phyloP scores from a whole-genome alignment of 2,329 filamentous ascomycete species.

The Coniochaeta hoffmannii region DNA sequence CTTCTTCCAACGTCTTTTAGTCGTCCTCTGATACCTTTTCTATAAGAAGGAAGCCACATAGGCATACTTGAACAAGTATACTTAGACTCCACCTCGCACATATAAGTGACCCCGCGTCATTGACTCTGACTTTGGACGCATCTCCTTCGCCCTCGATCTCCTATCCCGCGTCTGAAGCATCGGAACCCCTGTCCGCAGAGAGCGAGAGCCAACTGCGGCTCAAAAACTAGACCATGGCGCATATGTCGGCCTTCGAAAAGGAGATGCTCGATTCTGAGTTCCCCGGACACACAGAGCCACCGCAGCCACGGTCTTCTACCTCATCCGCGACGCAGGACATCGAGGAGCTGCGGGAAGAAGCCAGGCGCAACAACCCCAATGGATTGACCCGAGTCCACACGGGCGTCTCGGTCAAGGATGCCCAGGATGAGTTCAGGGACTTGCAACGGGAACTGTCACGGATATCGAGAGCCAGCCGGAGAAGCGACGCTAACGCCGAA shows the following conservation, averaged over 20 bases:
- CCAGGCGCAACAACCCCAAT: conserved; percentile 38
- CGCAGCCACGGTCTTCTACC: not conserved
- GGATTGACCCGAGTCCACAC: conserved; percentile 31
- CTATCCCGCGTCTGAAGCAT: not conserved
- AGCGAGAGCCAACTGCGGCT: not conserved
- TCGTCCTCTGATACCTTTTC: not conserved
- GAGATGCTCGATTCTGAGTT: not conserved
- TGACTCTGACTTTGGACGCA: not conserved
- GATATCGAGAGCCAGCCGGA: conserved; percentile 36
- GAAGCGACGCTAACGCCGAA: conserved; percentile 43
- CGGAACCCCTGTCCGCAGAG: not conserved
- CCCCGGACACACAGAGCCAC: not conserved
- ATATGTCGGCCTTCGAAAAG: not conserved
- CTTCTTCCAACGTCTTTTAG: not conserved
- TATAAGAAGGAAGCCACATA: not conserved
- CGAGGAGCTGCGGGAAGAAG: conserved; percentile 32
- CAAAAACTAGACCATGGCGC: not conserved
- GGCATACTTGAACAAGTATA: not conserved
- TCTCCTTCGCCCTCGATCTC: not conserved
- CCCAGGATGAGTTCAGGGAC: conserved; percentile 63
- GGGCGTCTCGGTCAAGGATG: conserved; percentile 58
- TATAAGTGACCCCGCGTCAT: not conserved
- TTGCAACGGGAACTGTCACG: conserved; percentile 55
- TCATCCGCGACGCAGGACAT: conserved; percentile 9
- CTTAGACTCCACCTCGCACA: not conserved